Evolutionary conservation across 495 filamentous ascomycete genomes (phyloP).

Genomic region (Penicillium coprophilum): DNA sequence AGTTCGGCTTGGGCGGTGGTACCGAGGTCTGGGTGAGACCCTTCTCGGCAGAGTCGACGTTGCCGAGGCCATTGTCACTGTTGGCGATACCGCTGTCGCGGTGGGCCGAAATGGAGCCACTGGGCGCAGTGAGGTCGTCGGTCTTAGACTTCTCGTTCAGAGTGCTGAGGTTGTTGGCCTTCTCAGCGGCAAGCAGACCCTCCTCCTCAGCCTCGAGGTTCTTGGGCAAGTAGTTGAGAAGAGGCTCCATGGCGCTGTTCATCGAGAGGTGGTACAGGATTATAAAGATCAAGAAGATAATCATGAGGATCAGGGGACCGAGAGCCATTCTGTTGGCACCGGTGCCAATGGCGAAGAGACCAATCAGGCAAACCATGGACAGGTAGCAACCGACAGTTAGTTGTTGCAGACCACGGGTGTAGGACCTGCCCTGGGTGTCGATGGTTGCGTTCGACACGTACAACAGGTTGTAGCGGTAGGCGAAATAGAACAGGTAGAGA

Average conservation of each 20-base stretch:
- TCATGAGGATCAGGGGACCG: constrained; percentile 81
- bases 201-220: constrained; percentile 66
- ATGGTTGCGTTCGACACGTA: constrained; percentile 83
- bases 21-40: constrained; percentile 24
- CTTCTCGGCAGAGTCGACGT: constrained; percentile 40
- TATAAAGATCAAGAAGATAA: constrained; percentile 76
- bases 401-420: constrained; percentile 88
- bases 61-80: constrained; percentile 32
- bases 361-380: constrained; percentile 81
- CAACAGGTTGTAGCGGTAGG: constrained; percentile 92
- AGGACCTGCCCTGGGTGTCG: constrained; percentile 89
- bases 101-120: constrained; percentile 16
- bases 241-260: constrained; percentile 73
- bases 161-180: constrained; percentile 23
- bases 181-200: constrained; percentile 49
- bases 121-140: constrained; percentile 17
- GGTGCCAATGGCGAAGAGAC: constrained; percentile 74
- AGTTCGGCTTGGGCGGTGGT: constrained; percentile 49
- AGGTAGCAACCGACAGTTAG: constrained; percentile 87
- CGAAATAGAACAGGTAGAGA: constrained; percentile 84
- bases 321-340: constrained; percentile 55
- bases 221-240: constrained; percentile 78
- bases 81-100: constrained; percentile 23
- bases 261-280: constrained; percentile 81
- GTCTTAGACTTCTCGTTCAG: constrained; percentile 30